A percentile compares a stretch with the other conserved stretches of the same genome.
Evolutionary conservation across 1,284 basidiomycete species (phyloP).

Genomic region (Ceratorhiza oryzae-sativae): DNA sequence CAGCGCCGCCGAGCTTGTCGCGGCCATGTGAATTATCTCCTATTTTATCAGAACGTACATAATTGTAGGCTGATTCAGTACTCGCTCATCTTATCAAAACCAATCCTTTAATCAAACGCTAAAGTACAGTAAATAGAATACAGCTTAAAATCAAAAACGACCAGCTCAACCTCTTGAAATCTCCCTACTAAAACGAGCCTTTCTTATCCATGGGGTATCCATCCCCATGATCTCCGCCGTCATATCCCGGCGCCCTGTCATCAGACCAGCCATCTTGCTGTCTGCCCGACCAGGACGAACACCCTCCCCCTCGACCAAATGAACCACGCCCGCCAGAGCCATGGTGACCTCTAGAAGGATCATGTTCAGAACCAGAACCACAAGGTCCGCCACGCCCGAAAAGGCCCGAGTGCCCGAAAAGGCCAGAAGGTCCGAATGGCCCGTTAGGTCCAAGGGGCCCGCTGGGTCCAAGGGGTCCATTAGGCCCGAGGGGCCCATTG

Average conservation of each 20-base stretch:
- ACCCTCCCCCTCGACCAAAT: not conserved
- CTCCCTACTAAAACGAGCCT: too few species aligned
- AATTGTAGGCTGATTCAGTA: too few species aligned
- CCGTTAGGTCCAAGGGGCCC: not conserved
- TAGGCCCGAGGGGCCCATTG: slow-evolving; percentile 3
- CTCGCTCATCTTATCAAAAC: too few species aligned
- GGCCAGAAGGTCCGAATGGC: too few species aligned
- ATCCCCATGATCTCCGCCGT: not conserved
- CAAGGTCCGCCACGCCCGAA: not conserved
- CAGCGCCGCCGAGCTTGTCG: too few species aligned
- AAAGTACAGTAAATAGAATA: too few species aligned
- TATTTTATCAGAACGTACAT: too few species aligned
- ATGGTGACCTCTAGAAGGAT: not conserved
- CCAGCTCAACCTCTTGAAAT: too few species aligned
- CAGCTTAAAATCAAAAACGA: too few species aligned
- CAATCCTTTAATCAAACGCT: too few species aligned
- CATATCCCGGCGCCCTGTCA: slow-evolving; percentile 3
- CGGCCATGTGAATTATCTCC: too few species aligned
- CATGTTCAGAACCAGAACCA: not conserved
- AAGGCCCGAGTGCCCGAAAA: too few species aligned
- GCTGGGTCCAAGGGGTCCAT: slow-evolving; percentile 13
- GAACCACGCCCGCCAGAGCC: not conserved
- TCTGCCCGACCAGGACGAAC: not conserved
- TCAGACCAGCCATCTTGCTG: slow-evolving; percentile 3
- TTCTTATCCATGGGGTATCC: slow-evolving; percentile 29